phyloP scores from a whole-genome alignment of 2,329 filamentous ascomycete genomes.

The Aureobasidium vineae region DNA sequence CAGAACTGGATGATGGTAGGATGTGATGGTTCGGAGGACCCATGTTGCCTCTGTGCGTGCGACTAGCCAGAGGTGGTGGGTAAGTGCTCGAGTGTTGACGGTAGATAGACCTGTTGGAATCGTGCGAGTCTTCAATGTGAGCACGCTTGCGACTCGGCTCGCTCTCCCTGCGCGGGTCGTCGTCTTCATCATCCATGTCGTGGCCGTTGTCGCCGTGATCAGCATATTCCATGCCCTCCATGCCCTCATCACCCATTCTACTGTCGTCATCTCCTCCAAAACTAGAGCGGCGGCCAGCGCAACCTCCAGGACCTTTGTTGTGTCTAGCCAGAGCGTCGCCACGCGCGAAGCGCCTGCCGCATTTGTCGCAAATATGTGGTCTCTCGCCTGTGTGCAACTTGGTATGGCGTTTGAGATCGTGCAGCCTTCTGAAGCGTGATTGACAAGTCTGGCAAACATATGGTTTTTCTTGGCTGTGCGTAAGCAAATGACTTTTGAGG shows the following conservation, averaged over 20 bases:
- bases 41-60: conserved; percentile 35
- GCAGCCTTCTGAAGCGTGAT: conserved; percentile 85
- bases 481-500: conserved; percentile 93
- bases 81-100: conserved; percentile 72
- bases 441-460: conserved; percentile 93
- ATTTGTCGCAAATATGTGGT: conserved; percentile 91
- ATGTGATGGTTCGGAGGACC: conserved; percentile 39
- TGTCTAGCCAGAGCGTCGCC: conserved; percentile 93
- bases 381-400: conserved; percentile 97
- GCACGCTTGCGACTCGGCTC: conserved; percentile 73
- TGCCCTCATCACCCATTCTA: conserved; percentile 53
- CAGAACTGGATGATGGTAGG: conserved; percentile 35
- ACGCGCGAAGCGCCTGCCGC: conserved; percentile 89
- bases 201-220: conserved; percentile 58
- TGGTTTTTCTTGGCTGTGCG: conserved; percentile 97
- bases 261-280: conserved; percentile 75
- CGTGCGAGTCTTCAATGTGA: conserved; percentile 61
- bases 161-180: conserved; percentile 59
- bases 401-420: conserved; percentile 92
- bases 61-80: conserved; percentile 63
- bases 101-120: conserved; percentile 56
- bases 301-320: conserved; percentile 92
- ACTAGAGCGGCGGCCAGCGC: conserved; percentile 85
- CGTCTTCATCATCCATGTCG: conserved; percentile 54
- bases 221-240: conserved; percentile 63